A percentile compares a stretch with the other conserved stretches of the same genome.
phyloP scores from a whole-genome alignment of 345 rosid genomes.

The Gynandropsis gynandra region DNA sequence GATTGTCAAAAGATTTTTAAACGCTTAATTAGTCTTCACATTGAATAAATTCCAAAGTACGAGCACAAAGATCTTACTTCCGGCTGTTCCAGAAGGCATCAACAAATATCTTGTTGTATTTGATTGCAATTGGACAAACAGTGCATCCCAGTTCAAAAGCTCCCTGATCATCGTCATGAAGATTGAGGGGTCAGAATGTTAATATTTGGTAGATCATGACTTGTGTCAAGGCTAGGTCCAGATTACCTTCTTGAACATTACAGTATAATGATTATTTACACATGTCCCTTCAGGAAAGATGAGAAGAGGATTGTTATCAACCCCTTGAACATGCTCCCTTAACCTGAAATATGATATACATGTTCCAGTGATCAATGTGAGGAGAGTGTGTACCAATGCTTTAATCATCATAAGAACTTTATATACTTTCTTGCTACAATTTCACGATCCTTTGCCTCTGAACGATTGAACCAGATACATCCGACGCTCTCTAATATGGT shows the following conservation, averaged over 20 bases:
- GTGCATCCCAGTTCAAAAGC: constrained; percentile 95
- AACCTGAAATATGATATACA: constrained; percentile 48
- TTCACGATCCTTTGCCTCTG: constrained; percentile 96
- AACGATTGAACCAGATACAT: constrained; percentile 96
- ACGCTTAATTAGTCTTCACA: constrained; percentile 3
- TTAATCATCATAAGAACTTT: background rate
- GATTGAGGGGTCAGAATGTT: constrained; percentile 13
- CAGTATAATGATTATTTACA: constrained; percentile 90
- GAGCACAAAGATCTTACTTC: constrained; percentile 44
- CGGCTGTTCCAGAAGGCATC: constrained; percentile 99
- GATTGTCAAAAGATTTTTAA: background rate
- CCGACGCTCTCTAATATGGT: constrained; percentile 95
- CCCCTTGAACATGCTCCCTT: constrained; percentile 82
- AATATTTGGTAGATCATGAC: background rate
- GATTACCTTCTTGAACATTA: constrained; percentile 95
- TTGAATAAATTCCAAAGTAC: background rate
- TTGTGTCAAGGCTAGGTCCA: constrained; percentile 1
- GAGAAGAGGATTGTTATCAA: constrained; percentile 91
- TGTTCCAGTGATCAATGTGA: constrained; percentile 20
- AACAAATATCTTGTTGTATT: constrained; percentile 93
- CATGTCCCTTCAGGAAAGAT: constrained; percentile 99
- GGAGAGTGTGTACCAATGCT: background rate
- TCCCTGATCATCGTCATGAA: constrained; percentile 51
- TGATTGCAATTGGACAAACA: constrained; percentile 93
- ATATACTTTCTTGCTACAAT: constrained; percentile 87